Conservation (phyloP, 345 rosid species). For the Linum trigynum region DNA sequence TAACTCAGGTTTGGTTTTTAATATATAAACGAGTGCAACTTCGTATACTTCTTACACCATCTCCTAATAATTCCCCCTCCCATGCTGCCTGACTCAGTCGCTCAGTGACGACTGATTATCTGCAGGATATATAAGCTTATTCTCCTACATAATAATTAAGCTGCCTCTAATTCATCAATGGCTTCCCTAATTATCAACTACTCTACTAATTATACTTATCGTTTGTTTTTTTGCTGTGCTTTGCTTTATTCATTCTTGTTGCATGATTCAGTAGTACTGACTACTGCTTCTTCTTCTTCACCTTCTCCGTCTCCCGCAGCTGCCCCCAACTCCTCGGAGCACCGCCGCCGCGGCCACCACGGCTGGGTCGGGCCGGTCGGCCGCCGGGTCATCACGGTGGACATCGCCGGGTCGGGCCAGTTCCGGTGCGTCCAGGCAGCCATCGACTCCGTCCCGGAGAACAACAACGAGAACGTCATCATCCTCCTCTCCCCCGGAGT, state of each 20-base stretch:
- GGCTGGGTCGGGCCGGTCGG: conserved; percentile 79
- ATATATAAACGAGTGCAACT: not conserved
- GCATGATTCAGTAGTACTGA: conserved; percentile 24
- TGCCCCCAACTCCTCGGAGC: conserved; percentile 27
- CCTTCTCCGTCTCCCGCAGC: conserved; percentile 11
- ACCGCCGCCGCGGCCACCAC: conserved; percentile 32
- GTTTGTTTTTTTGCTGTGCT: not conserved
- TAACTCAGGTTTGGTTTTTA: not conserved
- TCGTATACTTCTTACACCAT: no score
- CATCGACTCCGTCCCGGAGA: conserved; percentile 54
- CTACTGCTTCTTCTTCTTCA: conserved; percentile 20
- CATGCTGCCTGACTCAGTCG: not conserved
- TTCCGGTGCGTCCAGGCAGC: conserved; percentile 82
- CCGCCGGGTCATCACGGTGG: conserved; percentile 58
- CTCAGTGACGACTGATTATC: not conserved
- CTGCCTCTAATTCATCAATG: not conserved
- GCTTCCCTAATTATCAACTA: conserved; percentile 6
- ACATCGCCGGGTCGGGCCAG: conserved; percentile 44
- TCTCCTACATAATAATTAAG: not conserved
- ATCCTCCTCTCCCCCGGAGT: conserved; percentile 62
- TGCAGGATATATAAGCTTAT: not conserved
- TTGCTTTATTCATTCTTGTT: conserved; percentile 11
- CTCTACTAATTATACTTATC: conserved; percentile 1
- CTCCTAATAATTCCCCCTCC: not conserved
- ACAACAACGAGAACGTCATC: conserved; percentile 48